phyloP scores from a whole-genome alignment of 108 stramenopile genomes.

The Nannochloropsis salina region DNA sequence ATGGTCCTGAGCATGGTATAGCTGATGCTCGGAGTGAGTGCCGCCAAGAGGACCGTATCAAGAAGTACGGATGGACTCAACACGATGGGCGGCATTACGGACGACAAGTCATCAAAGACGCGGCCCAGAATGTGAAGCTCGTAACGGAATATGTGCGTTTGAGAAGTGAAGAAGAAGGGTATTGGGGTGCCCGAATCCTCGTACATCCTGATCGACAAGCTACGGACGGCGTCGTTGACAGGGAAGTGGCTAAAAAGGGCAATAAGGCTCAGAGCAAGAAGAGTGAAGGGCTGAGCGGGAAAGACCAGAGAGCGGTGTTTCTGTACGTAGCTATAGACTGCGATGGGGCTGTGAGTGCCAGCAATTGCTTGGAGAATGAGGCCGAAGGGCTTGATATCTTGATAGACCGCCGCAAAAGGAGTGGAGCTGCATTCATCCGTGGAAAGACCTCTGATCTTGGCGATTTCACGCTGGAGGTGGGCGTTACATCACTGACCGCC shows the following conservation, averaged over 20 bases:
- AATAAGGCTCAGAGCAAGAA: neutral
- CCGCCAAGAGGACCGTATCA: constrained; percentile 34
- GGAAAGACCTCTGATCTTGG: constrained; percentile 24
- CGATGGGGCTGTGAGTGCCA: neutral
- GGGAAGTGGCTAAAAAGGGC: neutral
- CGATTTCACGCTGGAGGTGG: constrained; percentile 26
- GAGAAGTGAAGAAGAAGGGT: neutral
- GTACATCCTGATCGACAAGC: neutral
- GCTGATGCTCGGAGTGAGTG: constrained; percentile 36
- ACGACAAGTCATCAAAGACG: constrained; percentile 34
- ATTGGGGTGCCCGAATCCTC: neutral
- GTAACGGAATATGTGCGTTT: constrained; percentile 26
- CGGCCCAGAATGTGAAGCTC: constrained; percentile 8
- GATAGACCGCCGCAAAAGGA: neutral
- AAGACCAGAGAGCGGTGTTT: constrained; percentile 21
- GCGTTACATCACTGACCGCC: neutral
- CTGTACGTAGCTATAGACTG: constrained; percentile 36
- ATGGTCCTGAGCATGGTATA: neutral
- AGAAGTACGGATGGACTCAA: constrained; percentile 35
- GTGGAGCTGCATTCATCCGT: neutral
- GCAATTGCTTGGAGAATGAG: neutral
- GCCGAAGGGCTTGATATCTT: constrained; percentile 12
- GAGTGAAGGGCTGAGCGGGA: neutral
- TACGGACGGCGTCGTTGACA: neutral
- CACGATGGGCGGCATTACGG: constrained; percentile 40